A percentile compares a stretch with the other conserved stretches of the same genome.
phyloP scores from a whole-genome alignment of 116 monocot genomes.

The Papilionanthe hybrid region DNA sequence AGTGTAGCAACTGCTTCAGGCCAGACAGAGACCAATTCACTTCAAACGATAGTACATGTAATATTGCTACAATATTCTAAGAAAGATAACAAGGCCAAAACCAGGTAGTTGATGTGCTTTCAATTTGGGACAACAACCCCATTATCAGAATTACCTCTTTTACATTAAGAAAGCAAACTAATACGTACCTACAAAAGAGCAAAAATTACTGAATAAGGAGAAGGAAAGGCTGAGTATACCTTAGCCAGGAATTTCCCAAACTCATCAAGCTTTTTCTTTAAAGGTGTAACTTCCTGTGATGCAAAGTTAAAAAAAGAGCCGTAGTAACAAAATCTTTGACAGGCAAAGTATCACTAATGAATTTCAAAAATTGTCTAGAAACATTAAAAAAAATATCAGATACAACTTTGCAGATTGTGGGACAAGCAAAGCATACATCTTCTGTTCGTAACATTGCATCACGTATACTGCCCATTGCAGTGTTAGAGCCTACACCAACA shows the following conservation, averaged over 20 bases:
- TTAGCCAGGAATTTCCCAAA: conserved; percentile 97
- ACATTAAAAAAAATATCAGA: neutral
- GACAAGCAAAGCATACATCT: conserved; percentile 57
- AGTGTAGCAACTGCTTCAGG: neutral
- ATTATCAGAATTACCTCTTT: neutral
- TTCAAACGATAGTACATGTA: neutral
- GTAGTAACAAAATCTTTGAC: neutral
- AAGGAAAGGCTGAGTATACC: conserved; percentile 31
- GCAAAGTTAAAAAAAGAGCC: conserved; percentile 3
- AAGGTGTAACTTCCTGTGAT: conserved; percentile 85
- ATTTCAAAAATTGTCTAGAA: neutral
- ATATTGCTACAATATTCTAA: neutral
- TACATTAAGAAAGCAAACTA: neutral
- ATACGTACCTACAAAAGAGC: neutral
- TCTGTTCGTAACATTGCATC: conserved; percentile 97
- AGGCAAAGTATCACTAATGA: neutral
- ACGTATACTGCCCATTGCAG: conserved; percentile 97
- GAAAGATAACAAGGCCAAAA: neutral
- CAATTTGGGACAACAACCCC: neutral
- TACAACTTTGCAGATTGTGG: neutral
- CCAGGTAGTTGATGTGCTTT: neutral
- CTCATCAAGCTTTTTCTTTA: conserved; percentile 99
- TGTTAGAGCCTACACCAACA: conserved; percentile 90
- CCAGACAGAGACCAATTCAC: neutral
- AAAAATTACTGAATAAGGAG: neutral